Percentiles rank a stretch among this genome's conserved stretches.
Conservation (phyloP, 2,329 filamentous ascomycete genomes). For the Intubia oerlemansii region DNA sequence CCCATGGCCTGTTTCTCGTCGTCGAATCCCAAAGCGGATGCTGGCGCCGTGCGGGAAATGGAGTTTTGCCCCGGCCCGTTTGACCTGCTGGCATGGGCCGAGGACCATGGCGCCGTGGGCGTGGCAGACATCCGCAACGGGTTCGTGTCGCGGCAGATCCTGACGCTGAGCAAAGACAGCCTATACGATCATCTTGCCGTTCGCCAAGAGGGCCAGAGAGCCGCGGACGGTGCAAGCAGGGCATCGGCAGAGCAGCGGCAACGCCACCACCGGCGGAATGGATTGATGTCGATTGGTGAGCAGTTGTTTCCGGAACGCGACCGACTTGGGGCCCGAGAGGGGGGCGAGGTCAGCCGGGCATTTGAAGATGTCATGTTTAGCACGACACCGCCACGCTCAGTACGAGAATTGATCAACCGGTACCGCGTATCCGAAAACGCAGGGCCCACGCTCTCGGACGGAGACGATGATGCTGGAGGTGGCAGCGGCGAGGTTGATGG, state of each 20-base stretch:
- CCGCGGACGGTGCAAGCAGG: not conserved
- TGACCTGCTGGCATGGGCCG: conserved; percentile 84
- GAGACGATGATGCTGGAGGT: too few relatives aligned
- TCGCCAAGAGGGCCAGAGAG: not conserved
- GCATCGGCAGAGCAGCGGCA: not conserved
- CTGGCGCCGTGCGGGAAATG: conserved; percentile 77
- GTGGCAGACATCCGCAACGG: conserved; percentile 51
- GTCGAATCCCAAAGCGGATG: conserved; percentile 46
- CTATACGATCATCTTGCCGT: not conserved
- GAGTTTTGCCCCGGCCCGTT: conserved; percentile 75
- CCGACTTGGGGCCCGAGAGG: too few relatives aligned
- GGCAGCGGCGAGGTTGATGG: too few relatives aligned
- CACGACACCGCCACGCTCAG: too few relatives aligned
- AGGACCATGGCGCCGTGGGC: conserved; percentile 60
- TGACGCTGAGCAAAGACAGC: conserved; percentile 34
- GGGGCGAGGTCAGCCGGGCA: too few relatives aligned
- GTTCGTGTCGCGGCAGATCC: conserved; percentile 45
- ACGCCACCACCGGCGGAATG: not conserved
- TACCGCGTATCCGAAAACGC: too few relatives aligned
- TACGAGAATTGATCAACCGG: too few relatives aligned
- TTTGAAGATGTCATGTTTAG: too few relatives aligned
- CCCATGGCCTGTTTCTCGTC: conserved; percentile 60
- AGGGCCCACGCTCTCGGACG: too few relatives aligned
- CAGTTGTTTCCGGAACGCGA: conserved; percentile 2
- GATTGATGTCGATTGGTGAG: not conserved